A percentile compares a stretch with the other conserved stretches of the same genome.
These are phyloP conservation scores for Echeveria elegans DNA, from an alignment of 164 flowering plant species.

Conservation along the genomic window DNA sequence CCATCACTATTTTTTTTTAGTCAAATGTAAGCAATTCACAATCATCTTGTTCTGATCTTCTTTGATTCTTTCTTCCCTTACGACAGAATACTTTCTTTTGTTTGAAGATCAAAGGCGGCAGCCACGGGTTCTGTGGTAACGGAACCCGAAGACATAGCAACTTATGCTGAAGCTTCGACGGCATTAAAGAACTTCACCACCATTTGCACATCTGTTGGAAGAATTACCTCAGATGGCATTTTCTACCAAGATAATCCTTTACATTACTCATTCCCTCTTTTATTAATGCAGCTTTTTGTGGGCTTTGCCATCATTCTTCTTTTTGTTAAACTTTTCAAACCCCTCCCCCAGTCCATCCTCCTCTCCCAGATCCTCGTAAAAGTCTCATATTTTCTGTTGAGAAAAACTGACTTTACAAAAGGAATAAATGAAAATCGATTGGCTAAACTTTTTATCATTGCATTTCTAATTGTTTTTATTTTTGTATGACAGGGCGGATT, in stretches of 20 bases:
- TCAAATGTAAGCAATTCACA: neutral
- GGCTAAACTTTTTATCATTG: too few species aligned
- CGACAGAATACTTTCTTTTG: neutral
- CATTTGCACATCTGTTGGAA: neutral
- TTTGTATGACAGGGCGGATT: neutral
- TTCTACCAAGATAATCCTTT: neutral
- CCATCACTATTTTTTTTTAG: neutral
- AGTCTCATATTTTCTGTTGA: neutral
- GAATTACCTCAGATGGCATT: neutral
- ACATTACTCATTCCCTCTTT: neutral
- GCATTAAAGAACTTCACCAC: neutral
- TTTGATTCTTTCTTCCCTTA: neutral
- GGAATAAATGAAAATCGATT: too few species aligned
- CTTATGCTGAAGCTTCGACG: neutral
- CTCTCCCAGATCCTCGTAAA: neutral
- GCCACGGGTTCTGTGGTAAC: neutral
- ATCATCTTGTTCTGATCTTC: neutral
- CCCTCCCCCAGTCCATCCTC: neutral
- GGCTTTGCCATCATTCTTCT: neutral
- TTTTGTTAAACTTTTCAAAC: neutral
- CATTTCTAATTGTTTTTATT: neutral
- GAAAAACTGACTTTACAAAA: too few species aligned
- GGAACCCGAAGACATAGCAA: neutral
- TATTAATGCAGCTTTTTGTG: neutral
- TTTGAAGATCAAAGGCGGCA: neutral